These are phyloP conservation scores for Recurvomyces mirabilis DNA, from an alignment of 495 filamentous ascomycete genomes.

Conservation along the genomic window DNA sequence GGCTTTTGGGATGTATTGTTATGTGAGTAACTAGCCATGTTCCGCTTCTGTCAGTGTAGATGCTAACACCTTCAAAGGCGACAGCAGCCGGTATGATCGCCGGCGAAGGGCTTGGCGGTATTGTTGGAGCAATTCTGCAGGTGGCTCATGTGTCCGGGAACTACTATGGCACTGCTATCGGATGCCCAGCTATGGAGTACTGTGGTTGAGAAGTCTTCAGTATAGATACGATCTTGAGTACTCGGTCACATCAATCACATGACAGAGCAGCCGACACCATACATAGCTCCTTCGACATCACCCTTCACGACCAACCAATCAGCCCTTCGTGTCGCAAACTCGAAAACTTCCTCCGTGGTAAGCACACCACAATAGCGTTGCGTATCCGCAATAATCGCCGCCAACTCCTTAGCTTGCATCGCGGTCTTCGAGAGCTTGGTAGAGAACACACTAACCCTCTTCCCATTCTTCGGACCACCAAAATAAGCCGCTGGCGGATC, in stretches of 20 bases:
- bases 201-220: conserved; percentile 6
- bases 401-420: conserved; percentile 92
- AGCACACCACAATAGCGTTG: conserved; percentile 87
- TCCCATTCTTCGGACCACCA: conserved; percentile 1
- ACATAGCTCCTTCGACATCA: conserved; percentile 93
- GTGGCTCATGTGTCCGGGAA: conserved; percentile 7
- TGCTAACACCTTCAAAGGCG: not conserved
- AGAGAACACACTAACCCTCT: not conserved
- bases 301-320: conserved; percentile 86
- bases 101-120: conserved; percentile 13
- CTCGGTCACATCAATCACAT: conserved; percentile 50
- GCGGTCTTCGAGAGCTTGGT: conserved; percentile 48
- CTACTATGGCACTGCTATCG: conserved; percentile 16
- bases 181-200: conserved; percentile 7
- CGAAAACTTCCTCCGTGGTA: conserved; percentile 89
- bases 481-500: conserved; percentile 33
- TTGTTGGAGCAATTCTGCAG: conserved; percentile 13
- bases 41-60: not conserved
- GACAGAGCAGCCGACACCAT: conserved; percentile 77
- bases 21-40: not conserved
- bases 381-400: conserved; percentile 83
- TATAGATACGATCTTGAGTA: not conserved
- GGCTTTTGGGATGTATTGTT: conserved; percentile 14
- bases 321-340: conserved; percentile 85
- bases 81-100: conserved; percentile 13